These are phyloP conservation scores for Solanum sejunctum DNA, from an alignment of 257 asterid species.

Conservation along the genomic window DNA sequence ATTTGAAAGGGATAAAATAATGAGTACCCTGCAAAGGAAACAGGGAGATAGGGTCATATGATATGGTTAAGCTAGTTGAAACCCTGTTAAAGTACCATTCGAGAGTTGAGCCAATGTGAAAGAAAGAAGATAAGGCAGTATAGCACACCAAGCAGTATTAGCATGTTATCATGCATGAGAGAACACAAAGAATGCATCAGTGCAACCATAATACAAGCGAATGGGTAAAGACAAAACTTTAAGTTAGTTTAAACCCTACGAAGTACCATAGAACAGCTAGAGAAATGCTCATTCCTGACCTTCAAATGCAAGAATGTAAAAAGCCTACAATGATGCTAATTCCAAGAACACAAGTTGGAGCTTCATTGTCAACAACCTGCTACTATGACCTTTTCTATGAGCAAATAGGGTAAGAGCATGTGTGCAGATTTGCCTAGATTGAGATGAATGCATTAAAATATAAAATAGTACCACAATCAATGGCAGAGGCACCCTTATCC, in stretches of 20 bases:
- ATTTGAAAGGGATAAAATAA: not conserved
- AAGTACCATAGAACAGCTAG: not conserved
- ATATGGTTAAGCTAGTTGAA: not conserved
- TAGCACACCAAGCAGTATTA: not conserved
- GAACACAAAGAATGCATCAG: not conserved
- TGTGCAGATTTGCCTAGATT: no score
- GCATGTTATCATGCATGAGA: not conserved
- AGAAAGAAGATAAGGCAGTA: not conserved
- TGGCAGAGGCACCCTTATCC: no score
- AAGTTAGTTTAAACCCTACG: not conserved
- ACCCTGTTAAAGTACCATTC: not conserved
- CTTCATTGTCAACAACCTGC: not conserved
- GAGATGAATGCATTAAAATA: no score
- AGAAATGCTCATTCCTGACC: not conserved
- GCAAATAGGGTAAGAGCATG: not conserved
- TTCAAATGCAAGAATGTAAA: not conserved
- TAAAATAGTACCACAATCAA: no score
- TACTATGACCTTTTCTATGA: not conserved
- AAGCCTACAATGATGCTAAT: not conserved
- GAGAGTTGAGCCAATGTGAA: not conserved
- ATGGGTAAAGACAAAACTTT: not conserved
- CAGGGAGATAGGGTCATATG: not conserved
- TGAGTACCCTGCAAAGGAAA: not conserved
- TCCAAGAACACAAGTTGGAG: not conserved
- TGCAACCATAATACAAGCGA: not conserved